Base-by-base conservation (phyloP, 371 early-diverging fungal species). In the Umbelopsis sp. region DNA sequence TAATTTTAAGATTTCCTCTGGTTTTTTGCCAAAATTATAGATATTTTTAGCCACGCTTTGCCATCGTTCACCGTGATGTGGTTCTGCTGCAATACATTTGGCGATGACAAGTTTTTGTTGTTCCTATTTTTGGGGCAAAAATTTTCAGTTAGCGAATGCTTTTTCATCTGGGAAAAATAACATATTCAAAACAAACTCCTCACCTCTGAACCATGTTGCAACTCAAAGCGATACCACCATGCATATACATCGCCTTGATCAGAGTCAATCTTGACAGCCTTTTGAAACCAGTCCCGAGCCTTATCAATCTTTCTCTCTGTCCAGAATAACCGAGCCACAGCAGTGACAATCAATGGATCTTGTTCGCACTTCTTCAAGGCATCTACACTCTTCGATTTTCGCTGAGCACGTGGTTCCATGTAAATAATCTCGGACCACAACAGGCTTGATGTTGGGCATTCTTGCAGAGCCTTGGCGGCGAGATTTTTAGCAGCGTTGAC, bases 241-340 rank as follows among this genome's bases (percentile, higher is more conserved):
- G 96, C 97, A 95, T 96, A 98, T 1, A 93, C 86, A 76, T 98
- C 99, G 4, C 98, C 99, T 12, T 89, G 81, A 74, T 97, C 95
- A 7, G 93, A 85, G 71, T 97, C 93, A 4, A 89, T 91, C 65
- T 89, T 90, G 22, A 89, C 83, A 0, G 98, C 95, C 38, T 94
- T 84, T 67, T 81, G 81, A 76, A 97, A 97, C 98, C 97, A 97
- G 37, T 83, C 86, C 25, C 98, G 77, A 4, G 98, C 98, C 82
- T 96, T 97, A 62, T 96, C 98, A 14, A 92, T 76, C 70, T 96
- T 96, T 25, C 96, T 86, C 75, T 98, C 98, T 0, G 86, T 76
- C 97, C 96, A 95, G 72, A 98, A 97, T 62, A 97, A 76, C 9
- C 97, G 80, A 1, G 98, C 98, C 3, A 97, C 92, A 0, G 96